Conservation (phyloP, 495 filamentous ascomycete genomes). For the Penicillium arizonense region DNA sequence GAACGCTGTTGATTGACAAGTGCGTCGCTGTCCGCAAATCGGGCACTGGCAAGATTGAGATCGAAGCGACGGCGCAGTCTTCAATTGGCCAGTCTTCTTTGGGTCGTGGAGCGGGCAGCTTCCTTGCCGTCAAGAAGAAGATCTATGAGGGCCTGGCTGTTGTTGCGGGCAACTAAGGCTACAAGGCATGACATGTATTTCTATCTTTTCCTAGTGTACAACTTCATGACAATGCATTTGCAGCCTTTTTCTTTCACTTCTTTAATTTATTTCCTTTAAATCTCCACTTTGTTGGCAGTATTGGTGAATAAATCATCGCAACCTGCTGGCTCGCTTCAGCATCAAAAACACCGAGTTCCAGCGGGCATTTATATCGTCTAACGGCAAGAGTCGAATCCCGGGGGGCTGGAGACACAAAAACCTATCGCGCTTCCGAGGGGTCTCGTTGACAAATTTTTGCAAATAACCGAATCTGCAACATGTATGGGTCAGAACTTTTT, state of each 20-base stretch:
- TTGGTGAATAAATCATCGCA: no score
- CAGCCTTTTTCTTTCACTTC: neutral
- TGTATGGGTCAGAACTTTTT: no score
- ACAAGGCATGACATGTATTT: constrained; percentile 12
- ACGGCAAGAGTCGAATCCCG: no score
- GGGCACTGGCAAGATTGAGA: constrained; percentile 80
- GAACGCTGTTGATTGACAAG: constrained; percentile 85
- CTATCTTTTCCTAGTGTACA: constrained; percentile 9
- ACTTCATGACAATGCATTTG: constrained; percentile 6
- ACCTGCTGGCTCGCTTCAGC: no score
- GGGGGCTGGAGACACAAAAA: no score
- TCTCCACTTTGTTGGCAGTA: no score
- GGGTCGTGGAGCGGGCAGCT: constrained; percentile 51
- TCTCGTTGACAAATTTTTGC: no score
- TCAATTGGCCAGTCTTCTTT: constrained; percentile 29
- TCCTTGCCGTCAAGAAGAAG: constrained; percentile 73
- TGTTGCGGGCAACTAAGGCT: constrained; percentile 61
- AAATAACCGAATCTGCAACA: no score
- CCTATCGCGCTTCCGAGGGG: no score
- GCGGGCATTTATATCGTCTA: no score
- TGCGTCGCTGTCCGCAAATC: constrained; percentile 86
- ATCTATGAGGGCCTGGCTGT: constrained; percentile 85
- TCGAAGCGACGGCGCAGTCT: constrained; percentile 68
- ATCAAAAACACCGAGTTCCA: no score
- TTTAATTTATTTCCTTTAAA: no score